Evolutionary conservation across 2,329 filamentous ascomycete species (phyloP).

Genomic region (Pseudophaeomoniella oleicola): DNA sequence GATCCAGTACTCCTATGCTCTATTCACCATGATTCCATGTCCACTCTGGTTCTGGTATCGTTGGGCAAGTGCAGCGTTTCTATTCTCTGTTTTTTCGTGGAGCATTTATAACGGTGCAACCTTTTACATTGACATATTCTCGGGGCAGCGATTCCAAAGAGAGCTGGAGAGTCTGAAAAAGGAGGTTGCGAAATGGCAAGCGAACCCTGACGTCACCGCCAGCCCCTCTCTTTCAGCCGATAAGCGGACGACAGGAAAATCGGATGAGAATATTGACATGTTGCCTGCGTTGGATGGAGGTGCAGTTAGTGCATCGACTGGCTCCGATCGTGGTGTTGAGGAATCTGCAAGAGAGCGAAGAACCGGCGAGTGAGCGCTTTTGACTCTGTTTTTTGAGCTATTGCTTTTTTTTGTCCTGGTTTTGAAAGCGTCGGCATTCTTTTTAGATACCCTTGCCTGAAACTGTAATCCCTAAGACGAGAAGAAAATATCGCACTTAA

Average conservation of each 20-base stretch:
- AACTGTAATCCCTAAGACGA: no score
- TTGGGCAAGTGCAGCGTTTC: slow-evolving; percentile 62
- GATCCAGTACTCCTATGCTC: slow-evolving; percentile 84
- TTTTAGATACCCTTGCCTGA: no score
- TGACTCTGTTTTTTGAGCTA: no score
- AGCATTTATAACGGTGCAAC: slow-evolving; percentile 94
- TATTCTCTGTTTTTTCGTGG: slow-evolving; percentile 77
- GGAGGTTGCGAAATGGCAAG: slow-evolving; percentile 83
- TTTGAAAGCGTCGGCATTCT: no score
- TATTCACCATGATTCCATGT: slow-evolving; percentile 86
- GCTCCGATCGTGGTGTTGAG: background rate
- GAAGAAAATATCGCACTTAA: no score
- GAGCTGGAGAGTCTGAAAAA: slow-evolving; percentile 79
- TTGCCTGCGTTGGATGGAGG: background rate
- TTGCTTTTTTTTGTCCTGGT: no score
- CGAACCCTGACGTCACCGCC: slow-evolving; percentile 33
- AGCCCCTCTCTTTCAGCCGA: background rate
- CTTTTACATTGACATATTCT: slow-evolving; percentile 93
- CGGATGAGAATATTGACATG: background rate
- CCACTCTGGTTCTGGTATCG: slow-evolving; percentile 88
- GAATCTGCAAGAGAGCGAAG: background rate
- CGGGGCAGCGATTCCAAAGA: slow-evolving; percentile 84
- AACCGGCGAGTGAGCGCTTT: no score
- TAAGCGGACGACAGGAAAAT: background rate
- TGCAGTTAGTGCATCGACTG: background rate